Evolutionary conservation across 495 filamentous ascomycete species (phyloP), one percentile per base, ranked within the genome.

Genomic region (Pyronema omphalodes): DNA sequence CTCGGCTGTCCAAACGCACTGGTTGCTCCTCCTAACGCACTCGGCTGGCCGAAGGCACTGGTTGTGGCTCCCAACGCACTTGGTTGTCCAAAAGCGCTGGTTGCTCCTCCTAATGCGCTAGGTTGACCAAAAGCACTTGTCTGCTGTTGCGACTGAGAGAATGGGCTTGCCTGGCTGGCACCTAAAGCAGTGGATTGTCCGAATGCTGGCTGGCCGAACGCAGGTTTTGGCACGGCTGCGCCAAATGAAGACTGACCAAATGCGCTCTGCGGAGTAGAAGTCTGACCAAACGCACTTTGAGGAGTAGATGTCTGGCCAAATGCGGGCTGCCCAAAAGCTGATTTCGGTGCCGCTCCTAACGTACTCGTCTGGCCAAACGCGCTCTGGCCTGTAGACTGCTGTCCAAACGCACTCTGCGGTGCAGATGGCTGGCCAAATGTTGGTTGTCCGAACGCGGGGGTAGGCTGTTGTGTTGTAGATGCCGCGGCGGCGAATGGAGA

Each of bases 301-400:
- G 39, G 17, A 9, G 37, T 18, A 8, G 50, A 52, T 18, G 52
- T 34, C 19, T 54, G 52, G 12, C 70, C 66, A 39, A 71, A 62
- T 23, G 63, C 60, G 12, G 69, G 53, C 37, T 67, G 64, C 1
- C 65, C 67, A 40, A 68, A 66, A 11, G 59, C 54, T 0, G 60
- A 55, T 54, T 58, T 43, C 51, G 52, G n/a, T 9, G 66, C 54
- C 2, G 67, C 58, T 44, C 65, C 57, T 1, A 67, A 65, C 49
- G 68, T 65, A 23, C 58, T 54, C 9, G 51, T 43, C 60, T 71
- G 71, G 6, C 70, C 71, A 52, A 73, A 68, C 5, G 63, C 55
- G n/a, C 69, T 65, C 11, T 58, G 58, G 8, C 51, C 29, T 29
- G 23, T 29, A 29, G 23, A 29, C 11, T 36, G 56, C 14, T 15